Evolutionary conservation across 2,329 filamentous ascomycete genomes (phyloP), one percentile per base, ranked within the genome.

Genomic region (Colletotrichum theobromicola): DNA sequence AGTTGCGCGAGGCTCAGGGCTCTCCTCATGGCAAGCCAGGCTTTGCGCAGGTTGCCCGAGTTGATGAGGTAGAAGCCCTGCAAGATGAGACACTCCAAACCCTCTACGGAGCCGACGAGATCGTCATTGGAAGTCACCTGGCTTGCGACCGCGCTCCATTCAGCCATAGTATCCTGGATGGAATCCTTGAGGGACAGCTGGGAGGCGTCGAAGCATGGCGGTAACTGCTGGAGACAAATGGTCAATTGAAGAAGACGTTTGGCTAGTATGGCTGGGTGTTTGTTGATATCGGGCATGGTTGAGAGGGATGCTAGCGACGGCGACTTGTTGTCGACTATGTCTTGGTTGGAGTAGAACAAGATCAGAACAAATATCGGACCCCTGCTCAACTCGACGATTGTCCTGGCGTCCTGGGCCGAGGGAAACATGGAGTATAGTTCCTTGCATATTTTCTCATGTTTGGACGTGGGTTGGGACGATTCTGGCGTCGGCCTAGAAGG

Each of bases 21-120:
- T 7, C 88, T 83, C 1, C 90, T 87, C 26, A 84, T 85, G 8
- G 83, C 84, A 26, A 92, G 79, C 89, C 90, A 92, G 4, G 88
- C 83, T 58, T 88, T 88, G 26, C 89, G 86, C 3, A 90, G 81
- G 58, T 89, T 90, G 1, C 90, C 90, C 1, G 84, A 84, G 70
- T 91, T 90, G 46, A 84, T 83, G 67, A 90, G 87, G 77, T 87
- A 90, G 67, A 88, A 79, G 21, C 84, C 83, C 46, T 89, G 83
- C 0, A 92, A 79, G 26, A 87, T 78, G 0, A 92, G 80, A 65
- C 87, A 87, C 79, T 91, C 87, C 1, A 91, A 78, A 3, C 89
- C 89, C 78, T 91, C 89, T 2, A 88, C 78, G 4, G 85, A 88
- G 26, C 86, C 86, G 1, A 89, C 80, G 5, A 92, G 80, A 50